A percentile compares a stretch with the other conserved stretches of the same genome.
These are phyloP conservation scores for Salix exigua DNA, from an alignment of 345 rosid species.

Conservation along the genomic window DNA sequence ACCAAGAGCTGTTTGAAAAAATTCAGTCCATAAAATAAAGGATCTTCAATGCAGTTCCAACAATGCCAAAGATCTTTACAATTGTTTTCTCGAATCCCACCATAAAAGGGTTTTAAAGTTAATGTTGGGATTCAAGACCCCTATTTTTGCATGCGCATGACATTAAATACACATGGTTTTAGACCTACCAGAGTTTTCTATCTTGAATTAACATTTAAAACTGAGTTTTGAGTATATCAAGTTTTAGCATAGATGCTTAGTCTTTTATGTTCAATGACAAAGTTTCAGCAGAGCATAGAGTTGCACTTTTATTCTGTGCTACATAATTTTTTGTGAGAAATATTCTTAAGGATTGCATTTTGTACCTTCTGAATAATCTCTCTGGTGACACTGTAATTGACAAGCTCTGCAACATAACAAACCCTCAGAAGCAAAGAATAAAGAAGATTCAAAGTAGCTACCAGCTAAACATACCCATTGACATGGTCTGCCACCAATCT, in stretches of 20 bases:
- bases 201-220: not conserved
- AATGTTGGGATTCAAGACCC: not conserved
- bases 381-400: slow-evolving; percentile 60
- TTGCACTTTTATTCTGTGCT: not conserved
- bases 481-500: slow-evolving; percentile 58
- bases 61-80: not conserved
- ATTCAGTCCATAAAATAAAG: not conserved
- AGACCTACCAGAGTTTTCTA: not conserved
- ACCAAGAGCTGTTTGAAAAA: not conserved
- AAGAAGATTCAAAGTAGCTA: not conserved
- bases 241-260: not conserved
- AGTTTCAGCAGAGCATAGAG: not conserved
- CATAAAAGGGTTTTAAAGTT: not conserved
- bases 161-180: not conserved
- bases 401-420: slow-evolving; percentile 51
- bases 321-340: not conserved
- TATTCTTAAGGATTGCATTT: not conserved
- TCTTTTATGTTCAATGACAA: not conserved
- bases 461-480: slow-evolving; percentile 42
- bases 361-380: slow-evolving; percentile 75
- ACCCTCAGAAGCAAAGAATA: not conserved
- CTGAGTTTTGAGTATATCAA: not conserved
- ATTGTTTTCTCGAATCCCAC: not conserved
- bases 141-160: not conserved
- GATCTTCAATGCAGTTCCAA: not conserved